A percentile compares a stretch with the other conserved stretches of the same genome.
These are phyloP conservation scores for Malania oleifera DNA, from an alignment of 164 flowering plant genomes.

Conservation along the genomic window DNA sequence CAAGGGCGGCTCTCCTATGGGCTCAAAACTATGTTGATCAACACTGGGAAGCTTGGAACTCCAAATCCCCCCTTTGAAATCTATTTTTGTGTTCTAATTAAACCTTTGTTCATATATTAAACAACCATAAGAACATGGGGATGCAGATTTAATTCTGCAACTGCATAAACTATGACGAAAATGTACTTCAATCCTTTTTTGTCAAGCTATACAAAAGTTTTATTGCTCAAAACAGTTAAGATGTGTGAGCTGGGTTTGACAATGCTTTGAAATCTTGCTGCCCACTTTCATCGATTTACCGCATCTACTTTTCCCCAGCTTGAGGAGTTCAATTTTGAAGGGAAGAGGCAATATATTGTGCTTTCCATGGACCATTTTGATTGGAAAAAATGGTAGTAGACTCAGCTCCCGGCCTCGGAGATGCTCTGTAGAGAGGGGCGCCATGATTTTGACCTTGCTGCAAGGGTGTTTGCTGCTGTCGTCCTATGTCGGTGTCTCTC, in stretches of 20 bases:
- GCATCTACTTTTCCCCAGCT: background rate
- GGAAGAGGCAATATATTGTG: background rate
- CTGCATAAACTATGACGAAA: background rate
- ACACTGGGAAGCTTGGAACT: constrained; percentile 68
- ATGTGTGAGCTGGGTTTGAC: background rate
- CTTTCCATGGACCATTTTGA: background rate
- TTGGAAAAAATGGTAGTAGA: background rate
- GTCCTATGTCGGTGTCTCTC: background rate
- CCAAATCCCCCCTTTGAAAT: constrained; percentile 6
- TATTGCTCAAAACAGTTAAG: background rate
- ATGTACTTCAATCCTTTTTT: background rate
- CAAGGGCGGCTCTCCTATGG: constrained; percentile 68
- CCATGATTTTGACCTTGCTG: background rate
- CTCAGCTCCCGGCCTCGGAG: background rate
- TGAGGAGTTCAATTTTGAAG: background rate
- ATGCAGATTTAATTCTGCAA: background rate
- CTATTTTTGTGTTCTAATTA: no score
- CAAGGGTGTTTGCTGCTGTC: background rate
- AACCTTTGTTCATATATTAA: no score
- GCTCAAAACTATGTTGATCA: constrained; percentile 71
- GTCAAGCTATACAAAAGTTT: background rate
- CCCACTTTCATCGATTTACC: background rate
- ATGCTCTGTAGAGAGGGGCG: constrained; percentile 4
- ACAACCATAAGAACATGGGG: no score
- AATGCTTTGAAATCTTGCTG: background rate